Conservation (phyloP, 2,329 filamentous ascomycete genomes). For the Pestalotiopsis sp. region DNA sequence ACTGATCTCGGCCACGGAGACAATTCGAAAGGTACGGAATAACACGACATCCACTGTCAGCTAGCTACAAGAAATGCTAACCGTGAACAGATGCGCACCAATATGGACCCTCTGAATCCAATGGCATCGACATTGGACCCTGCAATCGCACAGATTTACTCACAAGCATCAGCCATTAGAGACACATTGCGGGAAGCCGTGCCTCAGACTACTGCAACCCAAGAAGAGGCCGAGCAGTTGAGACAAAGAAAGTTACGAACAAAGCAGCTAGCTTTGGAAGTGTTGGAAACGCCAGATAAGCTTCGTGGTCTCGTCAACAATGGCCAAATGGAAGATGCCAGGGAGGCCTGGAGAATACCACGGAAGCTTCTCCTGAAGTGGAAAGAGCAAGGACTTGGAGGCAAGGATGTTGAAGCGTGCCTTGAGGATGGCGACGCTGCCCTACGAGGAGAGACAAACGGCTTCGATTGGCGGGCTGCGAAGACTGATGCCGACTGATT, state of each 20-base stretch:
- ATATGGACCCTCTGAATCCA: conserved; percentile 79
- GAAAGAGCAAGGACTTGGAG: conserved; percentile 58
- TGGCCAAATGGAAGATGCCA: conserved; percentile 65
- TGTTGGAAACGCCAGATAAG: conserved; percentile 62
- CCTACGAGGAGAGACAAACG: conserved; percentile 34
- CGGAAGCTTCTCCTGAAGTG: conserved; percentile 54
- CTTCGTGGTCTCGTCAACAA: conserved; percentile 60
- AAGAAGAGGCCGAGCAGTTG: conserved; percentile 37
- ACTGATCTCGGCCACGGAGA: conserved; percentile 93
- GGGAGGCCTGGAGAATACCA: conserved; percentile 58
- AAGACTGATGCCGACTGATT: conserved; percentile 21
- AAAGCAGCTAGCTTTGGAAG: conserved; percentile 64
- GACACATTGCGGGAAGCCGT: conserved; percentile 52
- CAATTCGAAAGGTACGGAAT: conserved; percentile 73
- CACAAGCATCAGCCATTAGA: conserved; percentile 58
- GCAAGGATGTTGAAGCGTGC: conserved; percentile 55
- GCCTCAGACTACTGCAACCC: conserved; percentile 47
- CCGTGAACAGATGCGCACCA: conserved; percentile 66
- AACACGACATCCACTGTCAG: neutral
- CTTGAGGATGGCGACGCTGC: conserved; percentile 59
- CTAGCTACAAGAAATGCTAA: conserved; percentile 9
- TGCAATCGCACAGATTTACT: conserved; percentile 76
- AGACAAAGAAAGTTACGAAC: conserved; percentile 40
- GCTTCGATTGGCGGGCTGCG: conserved; percentile 28
- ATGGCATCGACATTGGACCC: conserved; percentile 74